Evolutionary conservation across 768 basidiomycete genomes (phyloP).

Genomic region (Rhizopogon vinicolor): DNA sequence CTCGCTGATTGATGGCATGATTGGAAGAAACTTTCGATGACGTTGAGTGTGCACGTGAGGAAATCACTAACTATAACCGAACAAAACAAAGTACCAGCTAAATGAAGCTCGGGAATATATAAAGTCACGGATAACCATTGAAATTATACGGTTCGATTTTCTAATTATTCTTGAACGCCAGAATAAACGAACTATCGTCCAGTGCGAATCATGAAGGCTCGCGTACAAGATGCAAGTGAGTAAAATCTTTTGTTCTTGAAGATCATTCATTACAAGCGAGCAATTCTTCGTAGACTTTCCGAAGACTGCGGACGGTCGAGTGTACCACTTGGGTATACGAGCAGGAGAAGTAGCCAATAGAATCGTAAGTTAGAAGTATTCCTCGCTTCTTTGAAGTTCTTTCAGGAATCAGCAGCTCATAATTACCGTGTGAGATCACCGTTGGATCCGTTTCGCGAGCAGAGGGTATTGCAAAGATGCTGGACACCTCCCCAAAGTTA

Average conservation of each 20-base stretch:
- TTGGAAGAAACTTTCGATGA: too few relatives aligned
- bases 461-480: constrained; percentile 45
- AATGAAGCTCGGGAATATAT: too few relatives aligned
- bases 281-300: constrained; percentile 57
- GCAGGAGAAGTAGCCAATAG: constrained; percentile 79
- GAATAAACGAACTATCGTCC: background rate
- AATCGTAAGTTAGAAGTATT: constrained; percentile 43
- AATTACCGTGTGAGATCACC: constrained; percentile 47
- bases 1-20: too few relatives aligned
- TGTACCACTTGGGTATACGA: constrained; percentile 75
- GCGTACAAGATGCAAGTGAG: constrained; percentile 64
- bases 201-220: constrained; percentile 48
- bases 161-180: background rate
- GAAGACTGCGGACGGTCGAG: constrained; percentile 63
- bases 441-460: constrained; percentile 74
- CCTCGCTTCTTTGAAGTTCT: background rate
- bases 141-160: too few relatives aligned
- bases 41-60: too few relatives aligned
- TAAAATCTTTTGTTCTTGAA: constrained; percentile 5
- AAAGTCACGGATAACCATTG: too few relatives aligned
- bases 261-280: background rate
- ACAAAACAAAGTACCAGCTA: too few relatives aligned
- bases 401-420: background rate
- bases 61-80: too few relatives aligned
- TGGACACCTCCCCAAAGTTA: constrained; percentile 55